A percentile compares a stretch with the other conserved stretches of the same genome.
Evolutionary conservation across 2,329 filamentous ascomycete genomes (phyloP).

Genomic region (Xylariaceae sp.): DNA sequence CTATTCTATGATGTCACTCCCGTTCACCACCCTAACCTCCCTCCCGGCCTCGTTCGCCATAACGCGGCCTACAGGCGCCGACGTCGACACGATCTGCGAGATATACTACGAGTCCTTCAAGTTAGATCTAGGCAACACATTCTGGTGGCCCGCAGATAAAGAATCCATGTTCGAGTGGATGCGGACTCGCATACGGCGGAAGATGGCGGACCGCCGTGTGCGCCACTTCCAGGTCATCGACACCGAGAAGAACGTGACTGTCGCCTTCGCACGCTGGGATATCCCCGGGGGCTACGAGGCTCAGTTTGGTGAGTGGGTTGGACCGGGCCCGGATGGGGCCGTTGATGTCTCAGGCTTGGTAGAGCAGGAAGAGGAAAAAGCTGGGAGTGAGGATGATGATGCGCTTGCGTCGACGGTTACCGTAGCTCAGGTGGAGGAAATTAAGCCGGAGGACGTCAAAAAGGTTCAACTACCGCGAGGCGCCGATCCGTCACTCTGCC

Average conservation of each 20-base stretch:
- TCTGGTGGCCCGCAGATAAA: slow-evolving; percentile 28
- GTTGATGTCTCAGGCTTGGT: slow-evolving; percentile 14
- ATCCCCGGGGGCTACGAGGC: slow-evolving; percentile 29
- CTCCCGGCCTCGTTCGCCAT: slow-evolving; percentile 24
- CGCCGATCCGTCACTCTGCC: slow-evolving; percentile 25
- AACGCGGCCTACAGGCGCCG: slow-evolving; percentile 24
- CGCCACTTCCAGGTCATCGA: slow-evolving; percentile 34
- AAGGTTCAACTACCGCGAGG: slow-evolving; percentile 27
- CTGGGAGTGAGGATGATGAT: slow-evolving; percentile 6
- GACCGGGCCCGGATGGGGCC: slow-evolving; percentile 1
- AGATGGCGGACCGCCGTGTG: slow-evolving; percentile 27
- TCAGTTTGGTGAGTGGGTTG: slow-evolving; percentile 21
- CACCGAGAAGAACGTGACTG: slow-evolving; percentile 15
- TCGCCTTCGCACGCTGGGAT: slow-evolving; percentile 33
- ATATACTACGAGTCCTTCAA: slow-evolving; percentile 28
- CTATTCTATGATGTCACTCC: slow-evolving; percentile 30
- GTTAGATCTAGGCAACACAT: slow-evolving; percentile 22
- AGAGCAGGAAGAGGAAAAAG: slow-evolving; percentile 3
- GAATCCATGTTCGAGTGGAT: slow-evolving; percentile 30
- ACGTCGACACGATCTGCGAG: slow-evolving; percentile 27
- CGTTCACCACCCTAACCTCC: slow-evolving; percentile 22
- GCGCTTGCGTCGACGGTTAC: not conserved
- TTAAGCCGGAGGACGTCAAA: slow-evolving; percentile 1
- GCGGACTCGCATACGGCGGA: slow-evolving; percentile 21
- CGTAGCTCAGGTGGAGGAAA: slow-evolving; percentile 14